These are phyloP conservation scores for Chimonanthus praecox DNA, from an alignment of 164 flowering plant genomes.

Conservation along the genomic window DNA sequence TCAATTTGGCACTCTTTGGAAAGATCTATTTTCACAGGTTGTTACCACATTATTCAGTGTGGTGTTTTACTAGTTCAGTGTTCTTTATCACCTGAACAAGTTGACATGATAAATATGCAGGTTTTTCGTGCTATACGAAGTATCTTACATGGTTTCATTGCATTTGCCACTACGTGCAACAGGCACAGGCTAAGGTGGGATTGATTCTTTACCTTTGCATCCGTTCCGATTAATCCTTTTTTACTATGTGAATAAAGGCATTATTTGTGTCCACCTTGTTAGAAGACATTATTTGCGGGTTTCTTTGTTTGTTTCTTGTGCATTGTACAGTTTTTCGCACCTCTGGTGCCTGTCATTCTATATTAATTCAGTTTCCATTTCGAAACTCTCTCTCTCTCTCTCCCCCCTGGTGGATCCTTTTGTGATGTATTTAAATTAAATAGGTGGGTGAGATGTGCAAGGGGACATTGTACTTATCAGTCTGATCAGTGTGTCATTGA, in stretches of 20 bases:
- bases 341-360: not conserved
- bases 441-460: too few relatives aligned
- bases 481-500: too few relatives aligned
- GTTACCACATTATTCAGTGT: not conserved
- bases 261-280: not conserved
- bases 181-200: slow-evolving; percentile 22
- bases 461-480: too few relatives aligned
- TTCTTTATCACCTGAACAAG: not conserved
- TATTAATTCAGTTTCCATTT: not conserved
- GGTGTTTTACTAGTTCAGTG: not conserved
- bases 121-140: slow-evolving; percentile 19
- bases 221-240: not conserved
- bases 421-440: too few relatives aligned
- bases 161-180: slow-evolving; percentile 16
- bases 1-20: slow-evolving; percentile 42
- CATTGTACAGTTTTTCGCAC: not conserved
- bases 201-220: not conserved
- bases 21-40: slow-evolving; percentile 19
- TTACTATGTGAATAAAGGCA: not conserved
- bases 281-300: not conserved
- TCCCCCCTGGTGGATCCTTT: too few relatives aligned
- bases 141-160: slow-evolving; percentile 15
- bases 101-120: slow-evolving; percentile 7
- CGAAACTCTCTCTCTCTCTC: not conserved
- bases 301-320: not conserved